Conservation (phyloP, 2,329 filamentous ascomycete species). For the Penicillium hordei region DNA sequence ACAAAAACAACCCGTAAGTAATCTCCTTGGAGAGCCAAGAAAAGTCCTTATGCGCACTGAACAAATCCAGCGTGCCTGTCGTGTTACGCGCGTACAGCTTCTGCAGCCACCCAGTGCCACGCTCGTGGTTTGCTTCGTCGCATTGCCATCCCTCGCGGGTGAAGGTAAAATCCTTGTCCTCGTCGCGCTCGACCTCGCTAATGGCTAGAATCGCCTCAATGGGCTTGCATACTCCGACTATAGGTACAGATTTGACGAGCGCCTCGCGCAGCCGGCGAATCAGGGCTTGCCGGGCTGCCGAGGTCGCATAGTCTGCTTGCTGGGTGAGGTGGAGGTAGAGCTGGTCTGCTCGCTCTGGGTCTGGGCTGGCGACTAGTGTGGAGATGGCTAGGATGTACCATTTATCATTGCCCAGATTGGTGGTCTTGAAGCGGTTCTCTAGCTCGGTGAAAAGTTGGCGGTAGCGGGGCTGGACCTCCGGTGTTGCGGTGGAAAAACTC, state of each 20-base stretch:
- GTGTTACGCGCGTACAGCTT: constrained; percentile 57
- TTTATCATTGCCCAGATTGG: constrained; percentile 28
- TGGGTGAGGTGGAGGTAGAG: constrained; percentile 58
- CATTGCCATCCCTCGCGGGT: constrained; percentile 60
- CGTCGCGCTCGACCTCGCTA: constrained; percentile 50
- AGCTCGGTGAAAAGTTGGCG: constrained; percentile 31
- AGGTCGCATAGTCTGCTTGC: constrained; percentile 46
- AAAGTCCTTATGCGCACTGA: constrained; percentile 51
- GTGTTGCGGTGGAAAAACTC: constrained; percentile 14
- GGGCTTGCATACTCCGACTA: constrained; percentile 64
- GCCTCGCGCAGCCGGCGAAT: constrained; percentile 53
- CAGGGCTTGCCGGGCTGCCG: constrained; percentile 33
- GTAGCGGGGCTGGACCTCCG: constrained; percentile 29
- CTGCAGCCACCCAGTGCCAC: constrained; percentile 57
- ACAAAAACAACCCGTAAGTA: constrained; percentile 61
- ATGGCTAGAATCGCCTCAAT: constrained; percentile 62
- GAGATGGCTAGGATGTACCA: constrained; percentile 42
- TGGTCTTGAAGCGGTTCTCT: constrained; percentile 30
- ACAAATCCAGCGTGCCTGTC: constrained; percentile 32
- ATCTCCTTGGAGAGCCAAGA: constrained; percentile 71
- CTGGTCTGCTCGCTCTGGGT: constrained; percentile 53
- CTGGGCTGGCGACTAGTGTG: constrained; percentile 51
- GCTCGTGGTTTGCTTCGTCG: constrained; percentile 54
- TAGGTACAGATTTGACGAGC: constrained; percentile 57
- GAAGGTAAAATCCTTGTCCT: constrained; percentile 58